Evolutionary conservation across 345 rosid genomes (phyloP).

Genomic region (Pelargonium nanum): DNA sequence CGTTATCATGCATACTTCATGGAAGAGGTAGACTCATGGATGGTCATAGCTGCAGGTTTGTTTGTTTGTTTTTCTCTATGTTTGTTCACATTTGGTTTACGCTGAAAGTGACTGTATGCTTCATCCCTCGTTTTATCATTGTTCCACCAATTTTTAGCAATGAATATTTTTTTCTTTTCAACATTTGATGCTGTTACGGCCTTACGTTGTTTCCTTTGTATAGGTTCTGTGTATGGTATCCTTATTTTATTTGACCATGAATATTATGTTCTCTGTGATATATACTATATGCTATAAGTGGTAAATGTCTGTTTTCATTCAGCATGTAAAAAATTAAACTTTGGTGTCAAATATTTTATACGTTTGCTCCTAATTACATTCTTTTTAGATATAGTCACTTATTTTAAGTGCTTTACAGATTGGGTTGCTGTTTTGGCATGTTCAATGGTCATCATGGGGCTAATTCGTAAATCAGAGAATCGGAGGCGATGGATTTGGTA

Average conservation of each 20-base stretch:
- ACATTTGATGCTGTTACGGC: background rate
- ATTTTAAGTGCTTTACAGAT: constrained; percentile 27
- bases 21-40: constrained; percentile 70
- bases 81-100: background rate
- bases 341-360: background rate
- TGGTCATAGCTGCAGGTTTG: constrained; percentile 70
- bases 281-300: background rate
- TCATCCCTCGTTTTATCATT: background rate
- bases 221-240: background rate
- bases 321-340: background rate
- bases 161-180: background rate
- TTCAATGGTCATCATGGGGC: constrained; percentile 47
- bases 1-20: constrained; percentile 87
- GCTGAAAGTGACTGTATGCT: background rate
- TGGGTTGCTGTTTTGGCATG: constrained; percentile 69
- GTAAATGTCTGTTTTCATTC: background rate
- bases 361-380: background rate
- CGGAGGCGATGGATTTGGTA: constrained; percentile 59
- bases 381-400: constrained; percentile 1
- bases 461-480: constrained; percentile 39
- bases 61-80: constrained; percentile 12
- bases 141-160: background rate
- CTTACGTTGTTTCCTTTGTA: background rate
- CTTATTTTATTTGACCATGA: background rate
- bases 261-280: background rate